These are phyloP conservation scores for Cnidoscolus chayamansa DNA, from an alignment of 441 rosid species.

Conservation along the genomic window DNA sequence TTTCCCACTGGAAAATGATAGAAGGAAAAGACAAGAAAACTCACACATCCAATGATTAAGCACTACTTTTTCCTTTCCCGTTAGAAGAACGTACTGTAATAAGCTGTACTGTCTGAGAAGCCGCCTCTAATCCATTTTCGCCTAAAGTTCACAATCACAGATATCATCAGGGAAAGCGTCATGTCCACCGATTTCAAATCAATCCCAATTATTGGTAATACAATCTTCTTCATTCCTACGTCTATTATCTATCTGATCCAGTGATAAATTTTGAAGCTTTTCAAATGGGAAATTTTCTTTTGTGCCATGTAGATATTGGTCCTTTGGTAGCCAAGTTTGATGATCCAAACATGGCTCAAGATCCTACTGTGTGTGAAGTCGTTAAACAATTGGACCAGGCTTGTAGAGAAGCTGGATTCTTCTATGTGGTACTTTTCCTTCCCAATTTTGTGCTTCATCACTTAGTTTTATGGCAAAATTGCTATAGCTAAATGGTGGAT, in stretches of 20 bases:
- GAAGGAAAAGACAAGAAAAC: too few relatives aligned
- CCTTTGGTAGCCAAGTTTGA: slow-evolving; percentile 53
- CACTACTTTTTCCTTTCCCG: too few relatives aligned
- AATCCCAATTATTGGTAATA: slow-evolving; percentile 62
- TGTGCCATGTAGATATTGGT: slow-evolving; percentile 50
- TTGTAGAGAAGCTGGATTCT: slow-evolving; percentile 84
- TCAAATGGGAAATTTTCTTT: not conserved
- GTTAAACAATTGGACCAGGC: slow-evolving; percentile 59
- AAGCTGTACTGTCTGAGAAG: too few relatives aligned
- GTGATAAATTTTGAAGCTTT: not conserved
- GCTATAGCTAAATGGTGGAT: not conserved
- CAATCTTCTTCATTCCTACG: not conserved
- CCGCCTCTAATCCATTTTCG: not conserved
- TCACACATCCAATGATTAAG: too few relatives aligned
- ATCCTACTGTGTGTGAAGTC: slow-evolving; percentile 51
- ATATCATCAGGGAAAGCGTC: not conserved
- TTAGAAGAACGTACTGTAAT: too few relatives aligned
- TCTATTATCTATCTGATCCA: not conserved
- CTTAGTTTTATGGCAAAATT: not conserved
- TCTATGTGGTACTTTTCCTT: slow-evolving; percentile 63
- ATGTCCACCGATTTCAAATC: slow-evolving; percentile 84
- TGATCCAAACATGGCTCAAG: slow-evolving; percentile 57
- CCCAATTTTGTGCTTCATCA: not conserved
- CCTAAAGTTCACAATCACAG: not conserved
- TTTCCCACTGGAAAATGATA: too few relatives aligned